Base-by-base conservation (phyloP, 164 flowering plant species). In the Magnolia changhungtana region DNA sequence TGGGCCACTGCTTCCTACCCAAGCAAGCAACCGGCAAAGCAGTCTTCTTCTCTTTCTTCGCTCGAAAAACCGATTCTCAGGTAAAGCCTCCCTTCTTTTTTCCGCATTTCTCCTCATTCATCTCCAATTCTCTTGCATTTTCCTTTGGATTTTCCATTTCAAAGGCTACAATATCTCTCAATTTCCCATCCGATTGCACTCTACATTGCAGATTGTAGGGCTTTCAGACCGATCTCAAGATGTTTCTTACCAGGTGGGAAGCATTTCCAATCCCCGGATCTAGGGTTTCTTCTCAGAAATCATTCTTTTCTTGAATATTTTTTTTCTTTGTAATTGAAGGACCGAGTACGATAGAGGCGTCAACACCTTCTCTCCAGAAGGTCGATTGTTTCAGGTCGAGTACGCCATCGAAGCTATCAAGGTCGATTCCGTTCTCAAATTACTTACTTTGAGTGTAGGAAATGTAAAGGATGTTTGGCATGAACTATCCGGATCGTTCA, bases 311-410 rank as follows among this genome's bases (percentile, higher is more conserved):
- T 13, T 19, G 7, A 27, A 2, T 31, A 31, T 31, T 9, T 2
- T 67, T 16, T 16, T 18, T 23, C 14, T 27, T 16, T 27, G 0
- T 24, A 29, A 52, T 77, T 81, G 55, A 75, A 93, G 98, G 93
- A 95, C 98, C 69, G 99, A 95, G 88, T 95, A 95, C 78, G 99
- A 95, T 76, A 90, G 98, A 86, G 99, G 99, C 14, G 99, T 95
- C 59, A 95, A 95, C 82, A 95, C 99, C 52, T 95, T 95, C 86
- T 95, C 99, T 7, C 99, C 99, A 0, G 99, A 95, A 87, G 99
- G 99, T 0, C 74, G 98, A 68, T 82, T 95, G 86, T 93, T 93
- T 86, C 98, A 93, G 82, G 99, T 95, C 58, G 99, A 95, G 80
- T 95, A 95, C 78, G 99, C 99, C 1, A 95, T 95, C 74, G 99